A percentile compares a stretch with the other conserved stretches of the same genome.
phyloP scores from a whole-genome alignment of 2,329 filamentous ascomycete genomes.

The Rhinocladiella mackenziei region DNA sequence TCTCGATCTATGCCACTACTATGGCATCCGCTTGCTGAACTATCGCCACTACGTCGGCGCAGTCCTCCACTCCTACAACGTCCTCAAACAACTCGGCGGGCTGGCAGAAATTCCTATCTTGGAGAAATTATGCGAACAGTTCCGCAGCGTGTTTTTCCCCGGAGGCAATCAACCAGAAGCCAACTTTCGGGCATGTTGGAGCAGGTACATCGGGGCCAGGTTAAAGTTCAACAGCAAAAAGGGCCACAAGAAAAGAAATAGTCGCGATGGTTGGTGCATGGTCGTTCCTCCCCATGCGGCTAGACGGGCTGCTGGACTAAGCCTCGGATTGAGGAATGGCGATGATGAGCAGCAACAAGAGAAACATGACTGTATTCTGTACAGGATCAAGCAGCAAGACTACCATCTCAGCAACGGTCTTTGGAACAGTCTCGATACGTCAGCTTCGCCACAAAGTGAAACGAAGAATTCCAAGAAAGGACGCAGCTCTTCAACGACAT shows the following conservation, averaged over 20 bases:
- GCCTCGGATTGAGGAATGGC: conserved; percentile 7
- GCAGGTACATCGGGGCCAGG: conserved; percentile 31
- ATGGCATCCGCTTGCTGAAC: conserved; percentile 31
- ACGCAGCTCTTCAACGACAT: neutral
- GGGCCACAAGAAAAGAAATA: conserved; percentile 28
- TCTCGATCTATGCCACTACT: conserved; percentile 30
- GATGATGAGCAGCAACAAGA: conserved; percentile 5
- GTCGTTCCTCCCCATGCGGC: conserved; percentile 30
- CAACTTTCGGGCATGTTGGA: conserved; percentile 31
- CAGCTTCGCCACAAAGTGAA: neutral
- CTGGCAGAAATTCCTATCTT: conserved; percentile 29
- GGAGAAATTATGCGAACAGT: conserved; percentile 26
- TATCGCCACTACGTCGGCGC: conserved; percentile 32
- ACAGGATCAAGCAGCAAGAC: conserved; percentile 29
- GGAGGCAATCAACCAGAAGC: conserved; percentile 27
- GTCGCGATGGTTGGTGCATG: conserved; percentile 29
- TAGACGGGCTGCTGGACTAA: conserved; percentile 30
- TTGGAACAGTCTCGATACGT: conserved; percentile 7
- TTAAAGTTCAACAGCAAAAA: conserved; percentile 32
- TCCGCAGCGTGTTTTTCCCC: conserved; percentile 29
- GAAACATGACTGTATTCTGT: conserved; percentile 22
- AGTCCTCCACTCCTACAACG: conserved; percentile 32
- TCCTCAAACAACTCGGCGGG: conserved; percentile 23
- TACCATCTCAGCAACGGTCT: conserved; percentile 23
- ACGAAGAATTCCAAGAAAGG: too few relatives aligned